Conservation (phyloP, 208 protist genomes). For the Leishmania tarentolae region DNA sequence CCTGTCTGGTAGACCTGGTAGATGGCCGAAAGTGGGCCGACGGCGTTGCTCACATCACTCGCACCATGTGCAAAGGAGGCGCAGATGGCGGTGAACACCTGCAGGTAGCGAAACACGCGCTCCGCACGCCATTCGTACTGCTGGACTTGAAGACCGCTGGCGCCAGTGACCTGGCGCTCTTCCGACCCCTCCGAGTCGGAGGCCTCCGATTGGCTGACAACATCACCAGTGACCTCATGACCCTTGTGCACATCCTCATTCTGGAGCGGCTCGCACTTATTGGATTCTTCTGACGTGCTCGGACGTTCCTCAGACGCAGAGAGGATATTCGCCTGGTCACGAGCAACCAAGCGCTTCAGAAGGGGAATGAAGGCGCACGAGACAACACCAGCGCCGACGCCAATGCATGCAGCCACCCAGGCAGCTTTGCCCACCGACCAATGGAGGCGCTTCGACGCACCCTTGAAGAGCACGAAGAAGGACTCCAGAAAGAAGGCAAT, state of each 20-base stretch:
- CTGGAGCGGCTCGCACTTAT: not conserved
- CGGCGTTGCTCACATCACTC: constrained; percentile 75
- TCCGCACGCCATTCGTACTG: constrained; percentile 52
- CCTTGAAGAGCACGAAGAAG: constrained; percentile 67
- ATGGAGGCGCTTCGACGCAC: constrained; percentile 38
- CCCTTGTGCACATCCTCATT: constrained; percentile 5
- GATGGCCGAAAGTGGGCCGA: constrained; percentile 68
- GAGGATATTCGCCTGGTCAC: constrained; percentile 9
- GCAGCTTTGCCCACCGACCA: constrained; percentile 34
- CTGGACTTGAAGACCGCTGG: constrained; percentile 14
- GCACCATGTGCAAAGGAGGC: constrained; percentile 75
- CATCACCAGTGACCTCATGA: constrained; percentile 4
- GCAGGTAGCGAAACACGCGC: constrained; percentile 71
- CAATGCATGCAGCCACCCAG: constrained; percentile 56
- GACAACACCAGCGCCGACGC: constrained; percentile 29
- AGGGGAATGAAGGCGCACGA: constrained; percentile 49
- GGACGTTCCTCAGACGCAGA: constrained; percentile 4
- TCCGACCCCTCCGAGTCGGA: not conserved
- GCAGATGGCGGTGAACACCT: constrained; percentile 74
- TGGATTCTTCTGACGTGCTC: not conserved
- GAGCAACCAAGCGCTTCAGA: constrained; percentile 26
- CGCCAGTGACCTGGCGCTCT: constrained; percentile 10
- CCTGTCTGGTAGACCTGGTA: constrained; percentile 51
- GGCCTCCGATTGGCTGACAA: constrained; percentile 10
- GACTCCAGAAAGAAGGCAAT: constrained; percentile 64